Percentiles rank a stretch among this genome's conserved stretches.
Evolutionary conservation across 805 yeast genomes (phyloP).

Genomic region (Candida koratica): DNA sequence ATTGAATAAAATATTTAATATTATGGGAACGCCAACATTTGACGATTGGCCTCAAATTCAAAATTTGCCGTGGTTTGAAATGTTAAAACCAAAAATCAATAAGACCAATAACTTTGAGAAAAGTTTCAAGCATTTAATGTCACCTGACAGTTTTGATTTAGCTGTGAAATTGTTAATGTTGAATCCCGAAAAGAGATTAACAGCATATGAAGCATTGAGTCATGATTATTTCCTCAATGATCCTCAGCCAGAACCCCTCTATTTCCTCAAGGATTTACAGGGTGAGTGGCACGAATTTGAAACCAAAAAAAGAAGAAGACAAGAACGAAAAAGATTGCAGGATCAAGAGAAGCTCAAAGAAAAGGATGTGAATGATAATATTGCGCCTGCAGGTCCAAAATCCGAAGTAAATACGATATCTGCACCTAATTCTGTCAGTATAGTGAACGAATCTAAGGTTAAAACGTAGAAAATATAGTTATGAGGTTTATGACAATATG

Average conservation of each 20-base stretch:
- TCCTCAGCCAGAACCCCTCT: constrained; percentile 61
- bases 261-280: constrained; percentile 48
- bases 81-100: constrained; percentile 58
- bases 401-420: neutral
- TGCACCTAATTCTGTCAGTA: constrained; percentile 1
- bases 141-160: constrained; percentile 55
- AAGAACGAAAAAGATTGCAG: constrained; percentile 39
- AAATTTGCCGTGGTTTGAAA: constrained; percentile 87
- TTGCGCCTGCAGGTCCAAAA: constrained; percentile 9
- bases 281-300: constrained; percentile 99
- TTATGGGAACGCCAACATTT: constrained; percentile 82
- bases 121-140: constrained; percentile 40
- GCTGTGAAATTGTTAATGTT: constrained; percentile 60
- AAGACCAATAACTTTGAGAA: constrained; percentile 26
- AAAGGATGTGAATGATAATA: constrained; percentile 10
- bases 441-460: neutral
- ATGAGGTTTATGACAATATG: neutral
- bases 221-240: constrained; percentile 66
- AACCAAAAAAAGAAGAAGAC: constrained; percentile 71
- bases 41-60: constrained; percentile 76
- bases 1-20: constrained; percentile 65
- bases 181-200: constrained; percentile 65
- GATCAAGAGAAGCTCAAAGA: constrained; percentile 22
- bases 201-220: constrained; percentile 64
- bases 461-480: neutral